A percentile compares a stretch with the other conserved stretches of the same genome.
These are phyloP conservation scores for Clarireedia monteithiana DNA, from an alignment of 2,329 filamentous ascomycete species.

Conservation along the genomic window DNA sequence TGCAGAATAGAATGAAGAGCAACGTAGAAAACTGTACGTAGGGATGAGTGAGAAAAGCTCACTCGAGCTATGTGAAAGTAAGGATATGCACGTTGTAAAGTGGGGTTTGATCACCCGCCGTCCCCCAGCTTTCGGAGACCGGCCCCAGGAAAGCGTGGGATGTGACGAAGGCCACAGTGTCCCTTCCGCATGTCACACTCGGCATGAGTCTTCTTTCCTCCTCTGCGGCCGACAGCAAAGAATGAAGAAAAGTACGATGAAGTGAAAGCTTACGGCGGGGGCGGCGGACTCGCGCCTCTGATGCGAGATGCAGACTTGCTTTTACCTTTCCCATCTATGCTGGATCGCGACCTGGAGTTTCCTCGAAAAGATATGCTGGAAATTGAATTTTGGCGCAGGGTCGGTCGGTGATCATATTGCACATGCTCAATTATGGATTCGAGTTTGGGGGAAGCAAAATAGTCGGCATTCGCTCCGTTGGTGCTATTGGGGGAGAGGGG, in stretches of 20 bases:
- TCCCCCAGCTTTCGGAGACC: conserved; percentile 4
- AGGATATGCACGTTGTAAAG: conserved; percentile 4
- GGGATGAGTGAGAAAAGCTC: neutral
- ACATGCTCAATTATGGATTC: conserved; percentile 29
- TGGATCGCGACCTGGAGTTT: conserved; percentile 12
- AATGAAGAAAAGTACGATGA: neutral
- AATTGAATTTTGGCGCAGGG: conserved; percentile 15
- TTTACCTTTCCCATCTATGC: conserved; percentile 9
- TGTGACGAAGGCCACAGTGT: neutral
- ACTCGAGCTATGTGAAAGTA: conserved; percentile 3
- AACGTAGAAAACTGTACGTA: neutral
- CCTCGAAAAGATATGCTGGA: conserved; percentile 24
- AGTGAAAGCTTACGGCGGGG: conserved; percentile 27
- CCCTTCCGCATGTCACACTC: neutral
- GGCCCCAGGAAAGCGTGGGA: conserved; percentile 1
- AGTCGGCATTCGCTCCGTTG: conserved; percentile 9
- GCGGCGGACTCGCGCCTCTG: conserved; percentile 26
- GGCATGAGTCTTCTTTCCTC: too few species aligned
- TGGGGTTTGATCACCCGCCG: conserved; percentile 9
- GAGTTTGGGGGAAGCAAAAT: conserved; percentile 18
- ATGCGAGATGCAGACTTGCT: conserved; percentile 25
- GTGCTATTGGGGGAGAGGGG: conserved; percentile 19
- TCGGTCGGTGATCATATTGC: conserved; percentile 20
- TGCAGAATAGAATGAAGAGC: neutral
- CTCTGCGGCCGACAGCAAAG: neutral